A percentile compares a stretch with the other conserved stretches of the same genome.
phyloP scores from a whole-genome alignment of 345 rosid genomes.

The Moricandia moricandioides region DNA sequence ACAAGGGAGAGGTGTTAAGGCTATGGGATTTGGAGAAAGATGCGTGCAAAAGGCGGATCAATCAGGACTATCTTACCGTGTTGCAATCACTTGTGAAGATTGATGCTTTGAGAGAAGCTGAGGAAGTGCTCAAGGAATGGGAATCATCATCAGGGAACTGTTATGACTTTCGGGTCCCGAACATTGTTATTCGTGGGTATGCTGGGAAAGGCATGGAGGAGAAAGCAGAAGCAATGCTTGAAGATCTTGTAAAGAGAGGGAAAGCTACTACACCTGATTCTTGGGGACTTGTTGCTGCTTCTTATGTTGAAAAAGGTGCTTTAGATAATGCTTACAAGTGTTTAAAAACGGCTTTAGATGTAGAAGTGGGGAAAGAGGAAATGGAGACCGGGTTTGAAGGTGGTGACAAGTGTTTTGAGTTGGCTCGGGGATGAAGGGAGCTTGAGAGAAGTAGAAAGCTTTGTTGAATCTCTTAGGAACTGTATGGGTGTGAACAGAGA shows the following conservation, averaged over 20 bases:
- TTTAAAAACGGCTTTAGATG: slow-evolving; percentile 51
- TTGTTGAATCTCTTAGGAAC: slow-evolving; percentile 46
- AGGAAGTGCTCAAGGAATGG: slow-evolving; percentile 64
- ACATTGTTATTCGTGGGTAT: slow-evolving; percentile 46
- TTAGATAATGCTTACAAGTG: slow-evolving; percentile 51
- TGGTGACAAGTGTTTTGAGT: slow-evolving; percentile 48
- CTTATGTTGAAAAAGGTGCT: slow-evolving; percentile 45
- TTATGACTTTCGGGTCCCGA: slow-evolving; percentile 59
- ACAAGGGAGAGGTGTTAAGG: slow-evolving; percentile 59
- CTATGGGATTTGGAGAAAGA: slow-evolving; percentile 66
- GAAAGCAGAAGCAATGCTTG: slow-evolving; percentile 63
- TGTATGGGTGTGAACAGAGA: slow-evolving; percentile 42
- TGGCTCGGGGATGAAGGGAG: slow-evolving; percentile 66
- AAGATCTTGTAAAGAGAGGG: slow-evolving; percentile 49
- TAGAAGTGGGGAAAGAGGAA: slow-evolving; percentile 41
- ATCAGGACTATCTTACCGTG: slow-evolving; percentile 60
- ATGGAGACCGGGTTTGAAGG: slow-evolving; percentile 57
- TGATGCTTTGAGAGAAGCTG: slow-evolving; percentile 63
- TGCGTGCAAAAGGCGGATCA: slow-evolving; percentile 60
- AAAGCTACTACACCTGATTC: slow-evolving; percentile 48
- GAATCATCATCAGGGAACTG: slow-evolving; percentile 60
- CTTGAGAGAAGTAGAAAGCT: slow-evolving; percentile 48
- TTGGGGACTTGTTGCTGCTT: slow-evolving; percentile 67
- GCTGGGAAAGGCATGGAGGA: slow-evolving; percentile 41
- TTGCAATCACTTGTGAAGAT: slow-evolving; percentile 70